Conservation (phyloP, 495 filamentous ascomycete species). For the Aspergillus haitiensis region DNA sequence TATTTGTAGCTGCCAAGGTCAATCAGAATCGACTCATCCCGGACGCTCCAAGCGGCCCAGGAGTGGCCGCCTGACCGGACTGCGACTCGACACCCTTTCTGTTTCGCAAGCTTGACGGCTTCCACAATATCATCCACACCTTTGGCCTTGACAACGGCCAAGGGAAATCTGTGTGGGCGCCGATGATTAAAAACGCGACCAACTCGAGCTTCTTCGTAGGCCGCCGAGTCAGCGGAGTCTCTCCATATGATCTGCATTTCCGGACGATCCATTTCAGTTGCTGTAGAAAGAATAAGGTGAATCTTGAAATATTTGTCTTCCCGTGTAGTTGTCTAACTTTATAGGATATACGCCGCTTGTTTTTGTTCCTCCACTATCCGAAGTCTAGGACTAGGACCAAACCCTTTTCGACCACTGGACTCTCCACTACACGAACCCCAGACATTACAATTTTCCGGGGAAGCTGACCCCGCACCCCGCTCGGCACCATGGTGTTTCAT, state of each 20-base stretch:
- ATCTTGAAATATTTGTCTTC: too few species aligned
- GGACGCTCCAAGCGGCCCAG: slow-evolving; percentile 54
- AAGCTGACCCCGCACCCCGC: too few species aligned
- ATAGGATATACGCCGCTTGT: too few species aligned
- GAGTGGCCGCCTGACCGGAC: slow-evolving; percentile 57
- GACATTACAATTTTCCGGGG: too few species aligned
- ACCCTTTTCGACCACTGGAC: too few species aligned
- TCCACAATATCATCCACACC: slow-evolving; percentile 39
- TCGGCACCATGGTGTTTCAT: too few species aligned
- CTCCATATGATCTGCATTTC: slow-evolving; percentile 20
- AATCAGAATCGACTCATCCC: slow-evolving; percentile 51
- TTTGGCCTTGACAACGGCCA: slow-evolving; percentile 46
- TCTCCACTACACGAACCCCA: too few species aligned
- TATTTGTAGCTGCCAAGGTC: slow-evolving; percentile 43
- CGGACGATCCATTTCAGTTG: too few species aligned
- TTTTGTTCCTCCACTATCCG: too few species aligned
- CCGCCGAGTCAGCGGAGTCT: slow-evolving; percentile 3
- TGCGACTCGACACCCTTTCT: slow-evolving; percentile 42
- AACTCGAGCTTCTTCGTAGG: slow-evolving; percentile 36
- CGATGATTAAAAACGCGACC: slow-evolving; percentile 41
- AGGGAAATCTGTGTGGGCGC: slow-evolving; percentile 41
- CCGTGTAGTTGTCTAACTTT: too few species aligned
- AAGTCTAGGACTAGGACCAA: too few species aligned
- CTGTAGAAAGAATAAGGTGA: too few species aligned
- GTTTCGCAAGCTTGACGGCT: slow-evolving; percentile 45